Evolutionary conservation across 257 asterid genomes (phyloP).

Genomic region (Gentiana straminea): DNA sequence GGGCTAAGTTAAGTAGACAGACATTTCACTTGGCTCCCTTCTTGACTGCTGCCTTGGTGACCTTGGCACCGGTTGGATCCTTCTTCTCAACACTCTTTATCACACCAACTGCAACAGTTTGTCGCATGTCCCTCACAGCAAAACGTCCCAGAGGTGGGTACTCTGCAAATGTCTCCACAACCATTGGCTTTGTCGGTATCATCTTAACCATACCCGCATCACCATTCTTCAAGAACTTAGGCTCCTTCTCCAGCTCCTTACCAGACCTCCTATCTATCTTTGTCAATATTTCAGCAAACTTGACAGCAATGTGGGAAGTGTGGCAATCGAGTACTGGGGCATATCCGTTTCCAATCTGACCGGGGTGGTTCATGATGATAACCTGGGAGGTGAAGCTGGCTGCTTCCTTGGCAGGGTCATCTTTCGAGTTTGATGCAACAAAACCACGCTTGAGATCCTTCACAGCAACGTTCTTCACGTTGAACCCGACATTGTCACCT

Average conservation of each 20-base stretch:
- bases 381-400: conserved; percentile 24
- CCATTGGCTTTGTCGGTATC: conserved; percentile 29
- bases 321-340: conserved; percentile 60
- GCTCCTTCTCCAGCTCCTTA: conserved; percentile 59
- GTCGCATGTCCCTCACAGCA: conserved; percentile 32
- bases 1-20: too few species aligned
- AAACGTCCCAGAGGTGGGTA: conserved; percentile 27
- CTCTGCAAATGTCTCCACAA: conserved; percentile 24
- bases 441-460: conserved; percentile 27
- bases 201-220: conserved; percentile 29
- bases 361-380: conserved; percentile 71
- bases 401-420: conserved; percentile 29
- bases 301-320: conserved; percentile 62
- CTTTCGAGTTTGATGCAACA: conserved; percentile 51
- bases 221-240: conserved; percentile 50
- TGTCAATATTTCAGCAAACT: conserved; percentile 40
- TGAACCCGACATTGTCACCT: conserved; percentile 45
- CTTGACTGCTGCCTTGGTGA: conserved; percentile 24
- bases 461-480: conserved; percentile 46
- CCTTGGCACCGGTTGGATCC: conserved; percentile 23
- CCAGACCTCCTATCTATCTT: conserved; percentile 27
- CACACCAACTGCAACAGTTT: conserved; percentile 28
- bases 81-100: conserved; percentile 27
- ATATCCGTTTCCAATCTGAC: conserved; percentile 57
- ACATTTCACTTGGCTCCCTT: conserved; percentile 28